A percentile compares a stretch with the other conserved stretches of the same genome.
Evolutionary conservation across 2,329 filamentous ascomycete genomes (phyloP).

Genomic region (Botrytis medusae): DNA sequence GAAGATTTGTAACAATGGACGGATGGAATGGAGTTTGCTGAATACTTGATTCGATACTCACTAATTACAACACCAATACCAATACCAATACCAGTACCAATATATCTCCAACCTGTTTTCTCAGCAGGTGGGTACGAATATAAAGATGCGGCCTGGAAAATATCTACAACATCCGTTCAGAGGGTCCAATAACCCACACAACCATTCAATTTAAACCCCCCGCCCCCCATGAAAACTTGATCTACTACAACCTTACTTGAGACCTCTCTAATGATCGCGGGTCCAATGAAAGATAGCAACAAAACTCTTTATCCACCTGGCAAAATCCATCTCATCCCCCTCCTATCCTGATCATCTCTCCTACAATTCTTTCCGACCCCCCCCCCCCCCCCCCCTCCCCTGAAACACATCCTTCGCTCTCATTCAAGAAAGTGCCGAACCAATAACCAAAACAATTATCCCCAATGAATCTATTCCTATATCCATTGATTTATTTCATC

Average conservation of each 20-base stretch:
- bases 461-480: not conserved
- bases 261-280: not conserved
- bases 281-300: not conserved
- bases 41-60: not conserved
- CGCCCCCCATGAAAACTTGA: no score
- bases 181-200: not conserved
- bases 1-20: not conserved
- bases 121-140: not conserved
- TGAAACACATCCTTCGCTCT: no score
- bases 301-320: no score
- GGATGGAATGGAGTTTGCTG: not conserved
- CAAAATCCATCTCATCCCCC: no score
- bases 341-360: no score
- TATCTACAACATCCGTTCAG: not conserved
- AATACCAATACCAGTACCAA: no score
- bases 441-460: not conserved
- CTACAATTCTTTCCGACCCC: no score
- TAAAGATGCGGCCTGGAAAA: fast-evolving
- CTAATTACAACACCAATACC: not conserved
- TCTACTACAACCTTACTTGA: not conserved
- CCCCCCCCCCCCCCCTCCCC: no score
- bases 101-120: not conserved
- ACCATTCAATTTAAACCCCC: not conserved
- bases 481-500: not conserved
- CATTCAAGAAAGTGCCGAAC: not conserved